Percentiles rank a stretch among this genome's conserved stretches.
Evolutionary conservation across 2,329 filamentous ascomycete genomes (phyloP).

Genomic region (Exophiala sp.): DNA sequence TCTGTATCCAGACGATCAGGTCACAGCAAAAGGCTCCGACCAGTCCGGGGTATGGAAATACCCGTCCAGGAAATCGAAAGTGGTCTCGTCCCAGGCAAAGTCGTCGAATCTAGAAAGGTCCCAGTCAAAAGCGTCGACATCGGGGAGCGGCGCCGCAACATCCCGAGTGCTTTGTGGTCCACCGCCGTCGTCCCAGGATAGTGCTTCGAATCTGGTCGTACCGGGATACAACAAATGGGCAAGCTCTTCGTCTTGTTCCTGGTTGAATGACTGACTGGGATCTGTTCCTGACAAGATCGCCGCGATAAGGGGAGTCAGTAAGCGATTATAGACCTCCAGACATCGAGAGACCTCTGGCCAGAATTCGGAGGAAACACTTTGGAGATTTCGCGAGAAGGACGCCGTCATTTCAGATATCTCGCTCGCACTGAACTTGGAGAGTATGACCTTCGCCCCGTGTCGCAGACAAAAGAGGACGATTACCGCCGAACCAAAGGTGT

Average conservation of each 20-base stretch:
- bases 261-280: not conserved
- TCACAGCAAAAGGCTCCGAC: not conserved
- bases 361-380: conserved; percentile 25
- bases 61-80: conserved; percentile 3
- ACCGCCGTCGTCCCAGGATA: not conserved
- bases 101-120: conserved; percentile 4
- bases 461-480: conserved; percentile 28
- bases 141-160: not conserved
- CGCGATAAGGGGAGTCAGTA: conserved; percentile 27
- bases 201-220: conserved; percentile 3
- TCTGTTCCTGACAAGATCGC: conserved; percentile 17
- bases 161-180: not conserved
- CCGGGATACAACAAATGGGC: conserved; percentile 4
- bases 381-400: conserved; percentile 27
- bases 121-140: conserved; percentile 4
- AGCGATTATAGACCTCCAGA: conserved; percentile 12
- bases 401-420: conserved; percentile 28
- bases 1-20: not conserved
- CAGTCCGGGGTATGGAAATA: not conserved
- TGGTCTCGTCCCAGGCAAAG: conserved; percentile 2
- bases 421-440: conserved; percentile 12
- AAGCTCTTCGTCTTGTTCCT: conserved; percentile 3
- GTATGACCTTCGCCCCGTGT: conserved; percentile 23
- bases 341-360: conserved; percentile 29
- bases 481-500: conserved; percentile 15